Evolutionary conservation across 2,329 filamentous ascomycete genomes (phyloP).

Genomic region (Aspergillus japonicus): DNA sequence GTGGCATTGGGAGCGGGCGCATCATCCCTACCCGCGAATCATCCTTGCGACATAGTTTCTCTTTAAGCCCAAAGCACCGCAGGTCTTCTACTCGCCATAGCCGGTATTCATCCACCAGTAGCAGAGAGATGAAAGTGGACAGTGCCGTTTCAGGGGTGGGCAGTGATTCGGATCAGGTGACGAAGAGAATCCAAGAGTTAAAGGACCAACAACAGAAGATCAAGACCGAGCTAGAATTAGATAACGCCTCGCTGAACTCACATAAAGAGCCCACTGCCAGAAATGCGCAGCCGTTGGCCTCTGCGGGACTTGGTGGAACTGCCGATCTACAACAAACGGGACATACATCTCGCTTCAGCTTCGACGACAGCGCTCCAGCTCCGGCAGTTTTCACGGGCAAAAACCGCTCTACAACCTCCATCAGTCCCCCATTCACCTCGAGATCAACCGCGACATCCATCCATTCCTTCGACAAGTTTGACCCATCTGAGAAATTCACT

Average conservation of each 20-base stretch:
- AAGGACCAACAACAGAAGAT: slow-evolving; percentile 58
- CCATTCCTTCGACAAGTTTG: slow-evolving; percentile 31
- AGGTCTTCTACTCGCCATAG: slow-evolving; percentile 52
- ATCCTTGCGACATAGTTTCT: slow-evolving; percentile 59
- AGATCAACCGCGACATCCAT: slow-evolving; percentile 29
- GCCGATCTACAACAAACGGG: slow-evolving; percentile 14
- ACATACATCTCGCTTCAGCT: slow-evolving; percentile 7
- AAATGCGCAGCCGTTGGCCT: slow-evolving; percentile 17
- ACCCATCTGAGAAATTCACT: slow-evolving; percentile 27
- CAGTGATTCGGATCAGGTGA: slow-evolving; percentile 55
- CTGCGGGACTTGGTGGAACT: slow-evolving; percentile 3
- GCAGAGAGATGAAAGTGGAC: slow-evolving; percentile 42
- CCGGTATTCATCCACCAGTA: slow-evolving; percentile 38
- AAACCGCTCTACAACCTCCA: slow-evolving; percentile 36
- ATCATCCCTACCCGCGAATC: slow-evolving; percentile 67
- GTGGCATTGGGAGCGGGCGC: slow-evolving; percentile 48
- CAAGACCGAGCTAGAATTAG: slow-evolving; percentile 48
- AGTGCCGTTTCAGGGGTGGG: slow-evolving; percentile 39
- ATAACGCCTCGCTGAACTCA: slow-evolving; percentile 32
- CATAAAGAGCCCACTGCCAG: slow-evolving; percentile 14
- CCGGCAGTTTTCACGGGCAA: slow-evolving; percentile 65
- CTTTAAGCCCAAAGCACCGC: slow-evolving; percentile 53
- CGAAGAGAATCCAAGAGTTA: slow-evolving; percentile 57
- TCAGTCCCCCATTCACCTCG: slow-evolving; percentile 27
- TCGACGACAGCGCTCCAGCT: slow-evolving; percentile 66